A percentile compares a stretch with the other conserved stretches of the same genome.
Conservation (phyloP, 2,329 filamentous ascomycete species). For the Nemania diffusa region DNA sequence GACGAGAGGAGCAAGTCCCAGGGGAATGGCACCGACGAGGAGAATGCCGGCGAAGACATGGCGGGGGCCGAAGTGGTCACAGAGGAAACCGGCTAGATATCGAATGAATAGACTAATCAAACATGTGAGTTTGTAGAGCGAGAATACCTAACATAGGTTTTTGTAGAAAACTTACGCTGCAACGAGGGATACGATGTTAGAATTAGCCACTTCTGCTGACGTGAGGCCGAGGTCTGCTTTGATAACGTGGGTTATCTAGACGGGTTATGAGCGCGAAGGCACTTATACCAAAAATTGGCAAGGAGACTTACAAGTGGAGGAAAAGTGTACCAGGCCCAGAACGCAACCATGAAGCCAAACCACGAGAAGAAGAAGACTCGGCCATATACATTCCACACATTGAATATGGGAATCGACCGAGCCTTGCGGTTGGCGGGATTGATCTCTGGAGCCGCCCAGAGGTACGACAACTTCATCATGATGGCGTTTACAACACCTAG, state of each 20-base stretch:
- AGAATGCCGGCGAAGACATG: slow-evolving; percentile 81
- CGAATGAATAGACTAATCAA: slow-evolving; percentile 73
- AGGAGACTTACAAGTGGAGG: slow-evolving; percentile 74
- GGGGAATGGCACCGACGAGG: slow-evolving; percentile 81
- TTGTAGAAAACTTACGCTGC: slow-evolving; percentile 64
- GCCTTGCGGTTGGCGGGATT: slow-evolving; percentile 89
- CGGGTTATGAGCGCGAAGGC: slow-evolving; percentile 37
- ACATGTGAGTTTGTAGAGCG: slow-evolving; percentile 3
- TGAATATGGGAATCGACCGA: slow-evolving; percentile 80
- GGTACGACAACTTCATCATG: slow-evolving; percentile 52
- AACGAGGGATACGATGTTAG: slow-evolving; percentile 84
- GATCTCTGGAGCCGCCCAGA: slow-evolving; percentile 72
- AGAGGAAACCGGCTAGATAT: slow-evolving; percentile 81
- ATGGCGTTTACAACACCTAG: background rate
- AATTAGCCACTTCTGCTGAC: slow-evolving; percentile 80
- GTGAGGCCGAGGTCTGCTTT: slow-evolving; percentile 79
- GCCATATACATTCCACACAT: slow-evolving; percentile 81
- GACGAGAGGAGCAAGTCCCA: slow-evolving; percentile 82
- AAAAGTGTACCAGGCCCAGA: slow-evolving; percentile 94
- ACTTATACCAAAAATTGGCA: slow-evolving; percentile 6
- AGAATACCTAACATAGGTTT: background rate
- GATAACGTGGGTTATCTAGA: slow-evolving; percentile 77
- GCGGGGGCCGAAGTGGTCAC: slow-evolving; percentile 84
- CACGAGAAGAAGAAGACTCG: slow-evolving; percentile 86
- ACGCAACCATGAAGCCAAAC: slow-evolving; percentile 68